Conservation (phyloP, 1,139 yeast species). For the Hansenula anomala region DNA sequence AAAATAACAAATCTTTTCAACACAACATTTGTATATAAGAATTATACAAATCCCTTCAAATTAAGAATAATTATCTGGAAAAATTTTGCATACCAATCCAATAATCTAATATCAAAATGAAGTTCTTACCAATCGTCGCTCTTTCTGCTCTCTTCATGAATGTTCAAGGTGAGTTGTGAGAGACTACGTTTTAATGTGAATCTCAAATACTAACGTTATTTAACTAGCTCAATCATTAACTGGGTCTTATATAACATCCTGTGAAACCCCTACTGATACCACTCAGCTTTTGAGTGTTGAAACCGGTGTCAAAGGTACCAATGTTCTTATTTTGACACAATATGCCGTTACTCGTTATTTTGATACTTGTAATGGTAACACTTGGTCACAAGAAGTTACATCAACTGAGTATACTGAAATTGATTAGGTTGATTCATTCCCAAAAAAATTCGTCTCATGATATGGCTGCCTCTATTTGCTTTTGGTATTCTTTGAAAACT, state of each 20-base stretch:
- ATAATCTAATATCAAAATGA: neutral
- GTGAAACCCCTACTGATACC: conserved; percentile 1
- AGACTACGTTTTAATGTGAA: neutral
- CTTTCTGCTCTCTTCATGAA: neutral
- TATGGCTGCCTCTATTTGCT: neutral
- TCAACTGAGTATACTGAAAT: neutral
- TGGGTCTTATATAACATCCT: neutral
- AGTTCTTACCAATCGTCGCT: neutral
- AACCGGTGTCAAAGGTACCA: neutral
- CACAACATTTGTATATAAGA: too few species aligned
- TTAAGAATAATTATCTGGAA: too few species aligned
- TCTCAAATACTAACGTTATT: neutral
- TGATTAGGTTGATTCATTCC: too few species aligned
- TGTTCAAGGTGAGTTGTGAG: neutral
- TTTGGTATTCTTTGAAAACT: too few species aligned
- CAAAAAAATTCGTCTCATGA: too few species aligned
- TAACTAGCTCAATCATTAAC: conserved; percentile 1
- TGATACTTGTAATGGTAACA: conserved; percentile 2
- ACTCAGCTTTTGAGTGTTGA: neutral
- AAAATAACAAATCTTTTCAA: too few species aligned
- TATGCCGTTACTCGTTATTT: conserved; percentile 1
- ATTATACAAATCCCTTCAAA: too few species aligned
- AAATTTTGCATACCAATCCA: neutral
- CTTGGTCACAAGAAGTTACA: neutral
- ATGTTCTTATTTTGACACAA: neutral